Base-by-base conservation (phyloP, 768 basidiomycete species). In the Leccinellum albellum region DNA sequence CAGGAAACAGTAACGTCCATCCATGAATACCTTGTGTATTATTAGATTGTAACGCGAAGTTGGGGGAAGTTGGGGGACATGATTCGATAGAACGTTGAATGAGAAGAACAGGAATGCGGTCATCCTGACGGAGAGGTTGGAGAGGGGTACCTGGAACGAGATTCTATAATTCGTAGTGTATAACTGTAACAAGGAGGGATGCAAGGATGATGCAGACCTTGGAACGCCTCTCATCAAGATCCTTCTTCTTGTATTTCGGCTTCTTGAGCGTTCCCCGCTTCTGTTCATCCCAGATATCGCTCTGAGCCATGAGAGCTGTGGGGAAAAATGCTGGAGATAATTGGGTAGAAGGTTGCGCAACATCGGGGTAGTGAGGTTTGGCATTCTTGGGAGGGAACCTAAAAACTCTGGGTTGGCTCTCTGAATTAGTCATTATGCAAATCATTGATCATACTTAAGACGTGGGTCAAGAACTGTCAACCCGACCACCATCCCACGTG, bases 331-430 rank as follows among this genome's bases (percentile, higher is more conserved):
- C 66, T 4, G 73, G 71, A 1, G 75, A 63, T 2, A 68, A 56
- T 17, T 64, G 56, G 12, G 60, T 60, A 14, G 66, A 64, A 1
- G 74, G 59, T 50, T 73, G 61, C 23, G 58, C 50, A 49, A 66
- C 37, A 21, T 68, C 60, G 13, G 69, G 67, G 6, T 69, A 47
- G 5, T 70, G 67, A 3, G 77, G 67, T 66, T 84, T 84, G 2
- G 84, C 80, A 62, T 90, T 89, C 69, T 86, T 84, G 0, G 92
- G 94, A 50, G 94, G 93, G 66, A 93, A 95, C 61, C 94, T 95
- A 24, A 52, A 51, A 28, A 40, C 2, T 24, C 0, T 17, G 54
- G 8, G 47, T 51, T 13, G 23, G 5, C 53, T 54, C 6, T 56
- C 3, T 53, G 14, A 35, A 21, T 6, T 6, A 17, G n/a, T 37